Percentiles rank a stretch among this genome's conserved stretches.
phyloP scores from a whole-genome alignment of 1,139 yeast species.

The Petasospora rhodanensis region DNA sequence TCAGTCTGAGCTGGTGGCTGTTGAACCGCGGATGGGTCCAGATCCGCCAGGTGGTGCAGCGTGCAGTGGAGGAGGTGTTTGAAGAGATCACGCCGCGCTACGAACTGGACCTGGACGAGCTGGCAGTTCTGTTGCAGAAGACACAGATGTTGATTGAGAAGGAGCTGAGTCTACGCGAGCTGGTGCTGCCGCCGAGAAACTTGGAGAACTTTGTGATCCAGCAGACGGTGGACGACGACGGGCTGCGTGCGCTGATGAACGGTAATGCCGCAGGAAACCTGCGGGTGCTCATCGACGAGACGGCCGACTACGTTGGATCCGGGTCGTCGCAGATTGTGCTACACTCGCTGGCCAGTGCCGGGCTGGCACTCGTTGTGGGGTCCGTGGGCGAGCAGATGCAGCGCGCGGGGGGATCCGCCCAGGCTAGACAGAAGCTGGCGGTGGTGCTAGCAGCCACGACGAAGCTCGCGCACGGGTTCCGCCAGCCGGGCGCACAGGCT shows the following conservation, averaged over 20 bases:
- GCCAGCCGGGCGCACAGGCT: constrained; percentile 30
- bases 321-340: constrained; percentile 37
- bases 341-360: constrained; percentile 30
- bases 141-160: constrained; percentile 38
- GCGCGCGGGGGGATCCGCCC: background rate
- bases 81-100: constrained; percentile 65
- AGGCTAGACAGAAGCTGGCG: constrained; percentile 9
- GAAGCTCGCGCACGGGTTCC: constrained; percentile 12
- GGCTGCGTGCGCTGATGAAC: constrained; percentile 26
- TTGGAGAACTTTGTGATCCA: constrained; percentile 34
- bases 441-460: constrained; percentile 13
- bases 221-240: constrained; percentile 35
- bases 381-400: constrained; percentile 7
- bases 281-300: constrained; percentile 42
- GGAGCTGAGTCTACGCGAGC: constrained; percentile 6
- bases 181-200: constrained; percentile 29
- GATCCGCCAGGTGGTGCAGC: constrained; percentile 50
- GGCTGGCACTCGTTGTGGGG: constrained; percentile 24
- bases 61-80: constrained; percentile 58
- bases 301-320: constrained; percentile 44
- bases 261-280: constrained; percentile 27
- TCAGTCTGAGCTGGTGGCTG: constrained; percentile 93
- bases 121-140: constrained; percentile 43
- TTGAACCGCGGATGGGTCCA: constrained; percentile 79
- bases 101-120: constrained; percentile 59